Base-by-base conservation (phyloP, 495 filamentous ascomycete species). In the Daldinia decipiens region DNA sequence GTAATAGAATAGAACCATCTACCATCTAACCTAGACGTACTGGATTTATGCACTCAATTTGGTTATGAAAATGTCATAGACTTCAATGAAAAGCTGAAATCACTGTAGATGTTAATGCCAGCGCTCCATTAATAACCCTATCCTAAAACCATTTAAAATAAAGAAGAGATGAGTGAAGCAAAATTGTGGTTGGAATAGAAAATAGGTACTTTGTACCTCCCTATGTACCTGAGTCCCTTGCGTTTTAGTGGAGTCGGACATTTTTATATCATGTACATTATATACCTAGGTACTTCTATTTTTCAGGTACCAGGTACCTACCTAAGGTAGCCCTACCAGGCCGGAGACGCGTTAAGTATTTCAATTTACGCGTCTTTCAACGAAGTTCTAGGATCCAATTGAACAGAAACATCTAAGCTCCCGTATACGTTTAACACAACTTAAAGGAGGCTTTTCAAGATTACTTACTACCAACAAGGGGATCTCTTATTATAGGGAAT, bases 301-400 rank as follows among this genome's bases (percentile, higher is more conserved):
- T 24, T 36, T 27, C 2, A 24, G 21, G 2, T 24, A 24, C 21
- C 21, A 27, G 2, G 26, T 27, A 27, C 26, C 26, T 27, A 27
- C 26, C 26, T 27, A 27, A 27, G 26, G 26, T 27, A 36, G 27
- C 40, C n/a, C 45, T 34, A 12, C 43, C 12, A 32, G 32, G 32
- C 32, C 15, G 0, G 21, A 53, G 31, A 69, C 70, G 70, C 70
- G 65, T 69, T 53, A 36, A 57, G 27, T 24, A 61, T 39, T 67
- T 45, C 62, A 67, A 71, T 74, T 71, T 55, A 74, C 71, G 71
- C 71, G 71, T 74, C 71, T 74, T 63, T 26, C 17, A 47, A 4
- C 17, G 8, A 47, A 47, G 24, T 47, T 47, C 19, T 47, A 5
- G 19, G 11, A 11, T 47, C 9, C 3, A 47, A 47, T 47, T 47